Percentiles rank a stretch among this genome's conserved stretches.
Evolutionary conservation across 805 yeast species (phyloP).

Genomic region (Candida qinlingensis): DNA sequence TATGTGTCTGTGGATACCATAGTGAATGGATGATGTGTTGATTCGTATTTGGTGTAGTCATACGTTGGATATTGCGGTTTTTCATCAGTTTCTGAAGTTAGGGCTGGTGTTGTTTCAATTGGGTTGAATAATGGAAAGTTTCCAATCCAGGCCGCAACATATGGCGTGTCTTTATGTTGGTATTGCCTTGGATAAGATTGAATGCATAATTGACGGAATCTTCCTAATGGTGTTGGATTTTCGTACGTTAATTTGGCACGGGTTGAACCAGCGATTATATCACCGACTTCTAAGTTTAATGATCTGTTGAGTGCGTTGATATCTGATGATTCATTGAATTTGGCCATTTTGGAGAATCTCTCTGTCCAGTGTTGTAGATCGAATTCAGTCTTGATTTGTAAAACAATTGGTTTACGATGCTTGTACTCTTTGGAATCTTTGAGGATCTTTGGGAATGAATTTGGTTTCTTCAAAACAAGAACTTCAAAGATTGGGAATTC

Average conservation of each 20-base stretch:
- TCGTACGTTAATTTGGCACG: constrained; percentile 69
- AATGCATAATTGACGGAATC: constrained; percentile 71
- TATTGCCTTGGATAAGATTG: constrained; percentile 45
- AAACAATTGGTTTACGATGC: constrained; percentile 51
- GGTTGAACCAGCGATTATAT: constrained; percentile 73
- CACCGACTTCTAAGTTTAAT: constrained; percentile 55
- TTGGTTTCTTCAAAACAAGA: constrained; percentile 41
- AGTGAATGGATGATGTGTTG: constrained; percentile 98
- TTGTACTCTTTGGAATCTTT: constrained; percentile 41
- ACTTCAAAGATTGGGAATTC: constrained; percentile 65
- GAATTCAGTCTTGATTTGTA: constrained; percentile 41
- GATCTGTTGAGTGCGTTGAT: neutral
- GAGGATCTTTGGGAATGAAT: constrained; percentile 32
- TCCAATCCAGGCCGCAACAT: constrained; percentile 77
- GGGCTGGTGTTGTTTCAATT: constrained; percentile 31
- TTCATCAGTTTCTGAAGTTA: constrained; percentile 4
- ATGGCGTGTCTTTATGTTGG: constrained; percentile 26
- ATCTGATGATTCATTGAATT: constrained; percentile 20
- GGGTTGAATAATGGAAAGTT: constrained; percentile 93
- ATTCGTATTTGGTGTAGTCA: constrained; percentile 39
- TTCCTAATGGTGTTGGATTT: constrained; percentile 93
- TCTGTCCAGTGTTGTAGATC: constrained; percentile 41
- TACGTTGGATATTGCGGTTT: constrained; percentile 55
- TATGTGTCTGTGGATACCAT: constrained; percentile 78
- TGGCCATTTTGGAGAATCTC: constrained; percentile 26